Evolutionary conservation across 2,329 filamentous ascomycete species (phyloP).

Genomic region (Scytalidium sp.): DNA sequence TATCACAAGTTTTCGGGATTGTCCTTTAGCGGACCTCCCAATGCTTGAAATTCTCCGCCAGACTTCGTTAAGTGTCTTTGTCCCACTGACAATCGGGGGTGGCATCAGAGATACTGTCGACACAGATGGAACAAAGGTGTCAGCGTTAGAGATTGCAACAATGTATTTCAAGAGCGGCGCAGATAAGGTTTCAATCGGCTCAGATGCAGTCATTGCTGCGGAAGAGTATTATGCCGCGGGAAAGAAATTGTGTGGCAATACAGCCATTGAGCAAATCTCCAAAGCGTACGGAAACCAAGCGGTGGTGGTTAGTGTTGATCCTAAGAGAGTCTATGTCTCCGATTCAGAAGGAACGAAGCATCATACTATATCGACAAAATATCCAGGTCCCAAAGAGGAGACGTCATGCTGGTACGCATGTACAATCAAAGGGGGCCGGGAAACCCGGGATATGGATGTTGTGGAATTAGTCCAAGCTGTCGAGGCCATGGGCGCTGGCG

Average conservation of each 20-base stretch:
- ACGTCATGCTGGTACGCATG: constrained; percentile 94
- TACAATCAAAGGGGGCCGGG: constrained; percentile 91
- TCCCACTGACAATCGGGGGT: constrained; percentile 91
- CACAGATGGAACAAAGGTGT: constrained; percentile 79
- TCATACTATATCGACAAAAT: constrained; percentile 65
- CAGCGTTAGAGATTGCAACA: constrained; percentile 87
- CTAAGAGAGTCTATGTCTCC: constrained; percentile 81
- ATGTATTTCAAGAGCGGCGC: constrained; percentile 98
- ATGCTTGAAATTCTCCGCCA: constrained; percentile 92
- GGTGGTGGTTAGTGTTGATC: constrained; percentile 93
- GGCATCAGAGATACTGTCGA: constrained; percentile 93
- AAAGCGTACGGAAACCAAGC: constrained; percentile 93
- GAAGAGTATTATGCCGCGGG: constrained; percentile 81
- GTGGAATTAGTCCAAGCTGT: constrained; percentile 84
- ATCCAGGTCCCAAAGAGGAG: constrained; percentile 73
- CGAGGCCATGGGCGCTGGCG: constrained; percentile 92
- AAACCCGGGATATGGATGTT: constrained; percentile 92
- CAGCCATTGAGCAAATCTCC: constrained; percentile 94
- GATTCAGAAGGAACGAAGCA: constrained; percentile 69
- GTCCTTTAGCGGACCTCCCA: constrained; percentile 83
- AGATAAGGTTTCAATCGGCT: constrained; percentile 96
- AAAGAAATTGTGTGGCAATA: constrained; percentile 69
- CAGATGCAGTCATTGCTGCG: constrained; percentile 87
- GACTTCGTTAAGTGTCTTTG: constrained; percentile 89
- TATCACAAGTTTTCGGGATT: constrained; percentile 97